Percentiles rank a stretch among this genome's conserved stretches.
Evolutionary conservation across 169 alveolate genomes (phyloP).

Genomic region (Plasmodium inui): DNA sequence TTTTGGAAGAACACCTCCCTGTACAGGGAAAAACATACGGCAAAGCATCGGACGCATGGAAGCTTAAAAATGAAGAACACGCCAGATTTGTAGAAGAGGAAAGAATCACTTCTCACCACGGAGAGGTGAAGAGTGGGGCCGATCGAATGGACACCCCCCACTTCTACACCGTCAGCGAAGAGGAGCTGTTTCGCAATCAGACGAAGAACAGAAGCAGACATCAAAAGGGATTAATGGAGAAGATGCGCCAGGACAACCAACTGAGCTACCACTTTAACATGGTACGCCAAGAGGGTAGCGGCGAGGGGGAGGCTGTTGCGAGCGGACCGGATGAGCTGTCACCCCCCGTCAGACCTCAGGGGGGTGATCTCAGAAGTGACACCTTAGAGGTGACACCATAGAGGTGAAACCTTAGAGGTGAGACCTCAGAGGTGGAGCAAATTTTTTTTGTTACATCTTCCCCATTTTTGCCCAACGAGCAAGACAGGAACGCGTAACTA

Average conservation of each 20-base stretch:
- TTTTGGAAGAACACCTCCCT: not conserved
- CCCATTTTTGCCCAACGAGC: not conserved
- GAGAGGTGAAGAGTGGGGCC: not conserved
- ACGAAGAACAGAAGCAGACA: constrained; percentile 17
- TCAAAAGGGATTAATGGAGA: constrained; percentile 43
- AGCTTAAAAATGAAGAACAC: not conserved
- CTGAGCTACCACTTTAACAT: constrained; percentile 21
- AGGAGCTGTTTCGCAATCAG: constrained; percentile 41
- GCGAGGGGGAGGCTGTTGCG: not conserved
- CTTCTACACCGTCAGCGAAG: constrained; percentile 49
- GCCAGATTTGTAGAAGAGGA: not conserved
- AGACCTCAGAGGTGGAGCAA: too few relatives aligned
- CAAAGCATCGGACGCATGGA: not conserved
- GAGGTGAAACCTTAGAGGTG: too few relatives aligned
- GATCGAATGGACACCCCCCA: constrained; percentile 9
- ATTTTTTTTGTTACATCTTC: not conserved
- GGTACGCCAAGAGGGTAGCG: not conserved
- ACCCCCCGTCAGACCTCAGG: not conserved
- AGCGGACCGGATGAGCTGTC: not conserved
- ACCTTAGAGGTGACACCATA: not conserved
- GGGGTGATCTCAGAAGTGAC: too few relatives aligned
- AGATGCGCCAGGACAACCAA: constrained; percentile 1
- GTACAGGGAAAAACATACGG: not conserved
- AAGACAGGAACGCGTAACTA: not conserved
- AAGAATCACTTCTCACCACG: not conserved